phyloP scores from a whole-genome alignment of 768 basidiomycete genomes.

The Tubosaeta brunneosetosa region DNA sequence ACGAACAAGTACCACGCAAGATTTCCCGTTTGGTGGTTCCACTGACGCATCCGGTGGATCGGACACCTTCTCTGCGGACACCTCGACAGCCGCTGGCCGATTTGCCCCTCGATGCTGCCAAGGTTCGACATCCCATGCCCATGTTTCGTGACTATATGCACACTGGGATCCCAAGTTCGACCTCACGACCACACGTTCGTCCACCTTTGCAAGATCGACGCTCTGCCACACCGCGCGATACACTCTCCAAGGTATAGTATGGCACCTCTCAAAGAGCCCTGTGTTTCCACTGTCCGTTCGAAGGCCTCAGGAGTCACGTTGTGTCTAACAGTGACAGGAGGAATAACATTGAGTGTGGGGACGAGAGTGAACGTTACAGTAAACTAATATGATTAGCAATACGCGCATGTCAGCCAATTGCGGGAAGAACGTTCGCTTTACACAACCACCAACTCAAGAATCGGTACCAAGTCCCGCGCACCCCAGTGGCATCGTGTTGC shows the following conservation, averaged over 20 bases:
- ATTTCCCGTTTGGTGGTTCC: constrained; percentile 7
- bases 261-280: constrained; percentile 30
- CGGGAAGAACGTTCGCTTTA: too few species aligned
- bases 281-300: constrained; percentile 27
- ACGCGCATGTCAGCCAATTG: too few species aligned
- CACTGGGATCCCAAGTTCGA: background rate
- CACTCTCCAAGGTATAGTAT: too few species aligned
- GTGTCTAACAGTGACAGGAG: constrained; percentile 25
- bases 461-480: too few species aligned
- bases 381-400: too few species aligned
- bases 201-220: too few species aligned
- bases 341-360: background rate
- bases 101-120: constrained; percentile 2
- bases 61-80: constrained; percentile 1
- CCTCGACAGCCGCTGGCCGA: constrained; percentile 20
- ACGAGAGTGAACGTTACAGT: too few species aligned
- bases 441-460: too few species aligned
- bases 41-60: background rate
- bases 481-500: too few species aligned
- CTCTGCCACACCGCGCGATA: too few species aligned
- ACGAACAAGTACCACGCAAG: constrained; percentile 1
- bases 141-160: constrained; percentile 13
- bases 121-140: background rate
- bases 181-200: background rate
- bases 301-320: constrained; percentile 41